Evolutionary conservation across 441 rosid species (phyloP), one percentile per base, ranked within the genome.

Genomic region (Raphanus hybrid): DNA sequence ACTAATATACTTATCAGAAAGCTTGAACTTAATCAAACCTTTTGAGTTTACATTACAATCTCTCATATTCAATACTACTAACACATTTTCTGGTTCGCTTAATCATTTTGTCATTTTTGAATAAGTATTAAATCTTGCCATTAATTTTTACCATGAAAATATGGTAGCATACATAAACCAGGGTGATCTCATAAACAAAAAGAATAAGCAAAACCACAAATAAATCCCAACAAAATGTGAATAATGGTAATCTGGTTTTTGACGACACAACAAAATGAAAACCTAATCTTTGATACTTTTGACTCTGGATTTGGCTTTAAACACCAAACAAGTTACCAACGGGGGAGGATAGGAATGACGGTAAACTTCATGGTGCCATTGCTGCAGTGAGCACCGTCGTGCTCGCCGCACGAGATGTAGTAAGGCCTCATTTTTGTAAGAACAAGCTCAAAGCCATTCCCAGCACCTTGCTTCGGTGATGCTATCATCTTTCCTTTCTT

Each of bases 341-440:
- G 74, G 9, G 73, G 92, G 15, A 81, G 75, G 63, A 81, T 52
- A 1, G 97, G 92, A 78, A 77, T 26, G 52, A 82, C 84, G 15
- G 77, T 76, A 74, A 92, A 90, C 88, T 87, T 90, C 94, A 88
- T 90, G 34, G 65, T 74, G 6, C 94, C 92, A n/a, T 74, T 71
- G 64, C 34, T 85, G 75, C 94, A 91, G 4, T 91, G 92, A 75
- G 84, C 12, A 54, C 94, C 92, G 0, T 80, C 67, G 9, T 71
- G 82, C 55, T 82, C 91, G 1, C 89, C 92, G 16, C 91, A 89
- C 1, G 90, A 87, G 34, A 89, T 85, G 72, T 80, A 89, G 81
- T 88, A 76, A 57, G 93, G 92, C 50, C 29, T 70, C 88, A 85
- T 75, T 69, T 74, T 63, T 0, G 54, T 71, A 5, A 91, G 81